Conservation (phyloP, 768 basidiomycete genomes). For the Clavulina sp. region DNA sequence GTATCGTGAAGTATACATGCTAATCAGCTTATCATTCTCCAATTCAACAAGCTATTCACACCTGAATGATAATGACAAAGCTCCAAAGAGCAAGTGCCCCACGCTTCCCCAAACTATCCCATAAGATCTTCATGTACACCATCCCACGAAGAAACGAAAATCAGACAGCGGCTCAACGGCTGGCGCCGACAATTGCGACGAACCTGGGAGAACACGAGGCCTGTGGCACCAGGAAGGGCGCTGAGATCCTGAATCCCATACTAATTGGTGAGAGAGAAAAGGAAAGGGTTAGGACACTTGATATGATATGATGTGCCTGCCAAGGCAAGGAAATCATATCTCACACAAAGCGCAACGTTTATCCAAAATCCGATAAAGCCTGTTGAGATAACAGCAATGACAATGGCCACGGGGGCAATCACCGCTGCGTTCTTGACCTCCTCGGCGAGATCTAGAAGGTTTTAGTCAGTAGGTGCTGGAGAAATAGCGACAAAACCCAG, state of each 20-base stretch:
- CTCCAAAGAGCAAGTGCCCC: constrained; percentile 13
- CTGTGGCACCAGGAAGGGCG: constrained; percentile 9
- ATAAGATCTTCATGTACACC: constrained; percentile 7
- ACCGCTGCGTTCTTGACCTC: constrained; percentile 13
- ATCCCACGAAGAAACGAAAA: not conserved
- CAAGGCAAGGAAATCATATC: not conserved
- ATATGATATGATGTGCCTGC: not conserved
- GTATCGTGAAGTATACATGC: not conserved
- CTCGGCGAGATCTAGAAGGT: constrained; percentile 10
- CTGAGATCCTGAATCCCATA: constrained; percentile 10
- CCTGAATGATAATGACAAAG: constrained; percentile 12
- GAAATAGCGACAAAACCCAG: not conserved
- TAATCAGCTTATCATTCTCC: not conserved
- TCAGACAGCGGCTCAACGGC: no score
- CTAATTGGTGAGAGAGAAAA: not conserved
- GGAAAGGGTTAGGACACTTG: not conserved
- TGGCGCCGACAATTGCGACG: not conserved
- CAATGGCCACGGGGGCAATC: constrained; percentile 11
- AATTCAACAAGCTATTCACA: no score
- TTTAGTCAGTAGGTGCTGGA: not conserved
- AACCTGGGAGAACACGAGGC: constrained; percentile 9
- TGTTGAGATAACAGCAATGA: constrained; percentile 8
- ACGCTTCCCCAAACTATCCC: constrained; percentile 10
- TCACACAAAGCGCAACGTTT: constrained; percentile 10
- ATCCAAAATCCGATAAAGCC: constrained; percentile 10